These are phyloP conservation scores for Acer yangbiense DNA, from an alignment of 345 rosid genomes.

Conservation along the genomic window DNA sequence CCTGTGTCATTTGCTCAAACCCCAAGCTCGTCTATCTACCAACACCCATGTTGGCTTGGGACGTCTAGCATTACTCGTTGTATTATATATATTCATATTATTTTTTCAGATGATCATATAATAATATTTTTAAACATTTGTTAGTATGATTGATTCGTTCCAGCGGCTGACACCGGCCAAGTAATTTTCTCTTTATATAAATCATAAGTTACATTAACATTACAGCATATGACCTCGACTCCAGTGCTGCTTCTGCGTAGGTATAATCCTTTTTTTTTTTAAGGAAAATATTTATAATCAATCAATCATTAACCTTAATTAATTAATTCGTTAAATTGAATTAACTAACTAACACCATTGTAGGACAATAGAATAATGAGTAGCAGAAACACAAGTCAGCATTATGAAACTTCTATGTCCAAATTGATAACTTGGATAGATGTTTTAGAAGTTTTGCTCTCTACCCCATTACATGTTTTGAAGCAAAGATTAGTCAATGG, in stretches of 20 bases:
- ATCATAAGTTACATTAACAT: too few species aligned
- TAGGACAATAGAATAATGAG: not conserved
- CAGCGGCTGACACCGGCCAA: not conserved
- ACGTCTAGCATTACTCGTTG: too few species aligned
- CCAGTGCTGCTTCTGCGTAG: too few species aligned
- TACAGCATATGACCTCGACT: too few species aligned
- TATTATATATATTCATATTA: too few species aligned
- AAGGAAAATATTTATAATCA: too few species aligned
- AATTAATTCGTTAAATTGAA: not conserved
- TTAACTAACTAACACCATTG: not conserved
- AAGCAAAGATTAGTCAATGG: not conserved
- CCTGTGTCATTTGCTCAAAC: too few species aligned
- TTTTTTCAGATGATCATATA: too few species aligned
- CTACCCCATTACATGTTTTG: not conserved
- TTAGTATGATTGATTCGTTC: not conserved
- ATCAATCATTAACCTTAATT: not conserved
- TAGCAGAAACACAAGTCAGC: slow-evolving; percentile 8
- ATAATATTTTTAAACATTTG: not conserved
- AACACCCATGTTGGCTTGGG: too few species aligned
- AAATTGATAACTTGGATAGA: not conserved
- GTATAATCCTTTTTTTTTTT: too few species aligned
- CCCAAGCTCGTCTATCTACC: too few species aligned
- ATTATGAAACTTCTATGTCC: slow-evolving; percentile 7
- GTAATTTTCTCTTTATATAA: not conserved
- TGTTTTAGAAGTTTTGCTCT: not conserved